Percentiles rank a stretch among this genome's conserved stretches.
Conservation (phyloP, 148 eudicot species). For the Salicornia ramosissima region DNA sequence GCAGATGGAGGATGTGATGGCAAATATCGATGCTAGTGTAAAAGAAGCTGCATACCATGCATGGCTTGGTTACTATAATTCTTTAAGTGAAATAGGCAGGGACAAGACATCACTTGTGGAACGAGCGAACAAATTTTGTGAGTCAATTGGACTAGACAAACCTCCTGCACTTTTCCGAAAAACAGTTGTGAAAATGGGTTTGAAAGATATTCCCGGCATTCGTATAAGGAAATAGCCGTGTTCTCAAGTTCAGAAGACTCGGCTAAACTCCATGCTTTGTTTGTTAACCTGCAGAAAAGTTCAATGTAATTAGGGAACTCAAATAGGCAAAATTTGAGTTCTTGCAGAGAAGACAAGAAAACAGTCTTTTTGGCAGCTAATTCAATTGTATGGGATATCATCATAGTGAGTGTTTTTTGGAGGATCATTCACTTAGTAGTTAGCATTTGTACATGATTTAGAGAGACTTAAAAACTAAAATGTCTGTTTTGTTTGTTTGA, state of each 20-base stretch:
- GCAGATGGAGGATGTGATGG: slow-evolving; percentile 71
- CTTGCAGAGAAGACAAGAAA: background rate
- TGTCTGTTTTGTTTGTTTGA: too few species aligned
- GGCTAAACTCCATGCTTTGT: background rate
- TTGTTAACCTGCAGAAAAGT: background rate
- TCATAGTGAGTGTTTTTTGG: too few species aligned
- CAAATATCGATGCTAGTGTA: slow-evolving; percentile 58
- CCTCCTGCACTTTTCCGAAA: slow-evolving; percentile 76
- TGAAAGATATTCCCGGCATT: slow-evolving; percentile 85
- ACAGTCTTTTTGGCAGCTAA: background rate
- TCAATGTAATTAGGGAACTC: background rate
- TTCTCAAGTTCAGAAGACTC: background rate
- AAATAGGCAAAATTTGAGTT: background rate
- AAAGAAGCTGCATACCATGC: slow-evolving; percentile 96
- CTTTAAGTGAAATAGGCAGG: slow-evolving; percentile 65
- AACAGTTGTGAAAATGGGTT: slow-evolving; percentile 85
- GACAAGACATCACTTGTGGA: slow-evolving; percentile 84
- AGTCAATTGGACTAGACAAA: slow-evolving; percentile 69
- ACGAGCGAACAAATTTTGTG: slow-evolving; percentile 59
- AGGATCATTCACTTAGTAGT: too few species aligned
- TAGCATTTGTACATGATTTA: too few species aligned
- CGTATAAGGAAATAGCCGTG: slow-evolving; percentile 51
- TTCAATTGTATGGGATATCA: too few species aligned
- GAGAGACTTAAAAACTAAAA: too few species aligned
- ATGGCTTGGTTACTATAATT: slow-evolving; percentile 94